These are phyloP conservation scores for Mimosa bimucronata DNA, from an alignment of 306 rosid genomes.

Conservation along the genomic window DNA sequence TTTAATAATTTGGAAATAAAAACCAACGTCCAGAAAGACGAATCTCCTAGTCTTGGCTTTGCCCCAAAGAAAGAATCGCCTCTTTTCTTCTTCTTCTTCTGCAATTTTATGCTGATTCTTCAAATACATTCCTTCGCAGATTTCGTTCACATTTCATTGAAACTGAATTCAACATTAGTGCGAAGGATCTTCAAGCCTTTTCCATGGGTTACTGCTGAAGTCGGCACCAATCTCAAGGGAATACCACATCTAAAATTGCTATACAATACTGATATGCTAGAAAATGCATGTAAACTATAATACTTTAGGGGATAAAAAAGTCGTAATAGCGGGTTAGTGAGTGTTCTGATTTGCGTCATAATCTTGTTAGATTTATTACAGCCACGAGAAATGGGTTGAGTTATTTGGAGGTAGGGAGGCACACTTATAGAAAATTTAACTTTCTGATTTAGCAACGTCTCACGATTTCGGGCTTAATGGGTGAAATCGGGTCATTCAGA, in stretches of 20 bases:
- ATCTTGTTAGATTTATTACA: background rate
- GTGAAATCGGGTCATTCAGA: no score
- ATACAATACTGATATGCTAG: no score
- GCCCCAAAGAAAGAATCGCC: background rate
- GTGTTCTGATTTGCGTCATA: background rate
- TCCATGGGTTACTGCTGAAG: background rate
- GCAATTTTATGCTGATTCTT: background rate
- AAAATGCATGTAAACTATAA: no score
- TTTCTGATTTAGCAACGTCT: no score
- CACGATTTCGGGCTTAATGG: no score
- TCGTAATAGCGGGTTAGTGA: background rate
- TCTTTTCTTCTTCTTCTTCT: background rate
- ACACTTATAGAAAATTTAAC: background rate
- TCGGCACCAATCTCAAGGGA: background rate
- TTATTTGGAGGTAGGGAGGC: background rate
- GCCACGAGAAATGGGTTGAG: background rate
- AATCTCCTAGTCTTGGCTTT: slow-evolving; percentile 4
- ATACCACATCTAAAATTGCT: background rate
- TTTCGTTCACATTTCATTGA: background rate
- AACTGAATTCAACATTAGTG: background rate
- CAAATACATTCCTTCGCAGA: background rate
- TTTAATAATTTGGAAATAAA: background rate
- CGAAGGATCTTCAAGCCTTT: background rate
- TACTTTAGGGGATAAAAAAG: no score
- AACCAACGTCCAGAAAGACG: background rate